Evolutionary conservation across 2,329 filamentous ascomycete genomes (phyloP), one percentile per base, ranked within the genome.

Genomic region (Fusarium sp.): DNA sequence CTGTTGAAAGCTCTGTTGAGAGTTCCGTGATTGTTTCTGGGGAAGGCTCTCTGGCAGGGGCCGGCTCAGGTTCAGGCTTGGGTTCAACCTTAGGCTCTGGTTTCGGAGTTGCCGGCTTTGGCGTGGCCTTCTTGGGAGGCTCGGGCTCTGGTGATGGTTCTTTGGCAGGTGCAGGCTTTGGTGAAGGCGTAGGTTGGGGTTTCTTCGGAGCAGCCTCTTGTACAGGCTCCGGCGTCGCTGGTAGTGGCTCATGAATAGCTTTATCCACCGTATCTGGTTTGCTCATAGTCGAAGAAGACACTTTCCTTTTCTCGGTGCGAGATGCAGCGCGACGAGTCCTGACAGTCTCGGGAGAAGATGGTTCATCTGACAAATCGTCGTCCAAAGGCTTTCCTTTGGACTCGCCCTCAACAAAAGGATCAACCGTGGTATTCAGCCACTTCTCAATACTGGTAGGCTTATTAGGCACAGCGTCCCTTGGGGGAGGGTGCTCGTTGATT

Each of bases 401-500:
- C n/a, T 74, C 34, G 1, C 34, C 69, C 18, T 90, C 88, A 4
- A 90, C 82, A 73, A 90, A 90, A 6, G 88, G 87, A 71, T 91
- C 89, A 16, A 89, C 84, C 0, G 89, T 91, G 24, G 82, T 84
- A 73, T 86, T 88, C 27, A 91, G 80, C 89, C 89, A 91, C 24
- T 85, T 89, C 75, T 91, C 89, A 57, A 91, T 91, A 72, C 85
- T 90, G 2, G 85, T 86, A 8, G 89, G 88, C 45, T 88, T 85
- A 64, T 90, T 90, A 13, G 76, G 71, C 5, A 80, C 79, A 3
- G 82, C 79, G 10, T 84, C 83, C 49, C 84, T 84, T 2, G 85
- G 85, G 6, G 63, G 62, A 20, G 62, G 62, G 22, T 87, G 84
- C 53, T 91, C 88, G 45, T 84, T 85, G 58, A 84, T 85, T 58